Evolutionary conservation across 2,329 filamentous ascomycete species (phyloP).

Genomic region (Hypoxylon rubiginosum): DNA sequence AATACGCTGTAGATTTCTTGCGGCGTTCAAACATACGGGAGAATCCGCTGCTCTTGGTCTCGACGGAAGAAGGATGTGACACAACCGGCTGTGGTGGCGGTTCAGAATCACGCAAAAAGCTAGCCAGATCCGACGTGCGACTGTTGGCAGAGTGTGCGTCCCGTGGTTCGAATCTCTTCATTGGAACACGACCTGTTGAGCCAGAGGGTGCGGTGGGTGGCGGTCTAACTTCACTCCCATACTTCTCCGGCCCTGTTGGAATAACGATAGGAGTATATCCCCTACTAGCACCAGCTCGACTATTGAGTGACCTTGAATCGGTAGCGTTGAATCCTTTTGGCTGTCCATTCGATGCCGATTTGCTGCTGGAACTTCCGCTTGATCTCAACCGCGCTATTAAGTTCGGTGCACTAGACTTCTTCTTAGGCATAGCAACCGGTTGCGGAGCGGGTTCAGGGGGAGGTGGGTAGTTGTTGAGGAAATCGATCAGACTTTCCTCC

Average conservation of each 20-base stretch:
- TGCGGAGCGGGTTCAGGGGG: slow-evolving; percentile 64
- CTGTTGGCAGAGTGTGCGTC: slow-evolving; percentile 61
- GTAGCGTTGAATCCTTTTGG: slow-evolving; percentile 47
- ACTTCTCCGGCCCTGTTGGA: slow-evolving; percentile 60
- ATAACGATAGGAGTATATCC: slow-evolving; percentile 69
- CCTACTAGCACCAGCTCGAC: slow-evolving; percentile 54
- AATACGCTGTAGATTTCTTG: slow-evolving; percentile 60
- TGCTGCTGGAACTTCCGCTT: slow-evolving; percentile 49
- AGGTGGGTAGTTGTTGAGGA: slow-evolving; percentile 77
- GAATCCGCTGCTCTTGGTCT: slow-evolving; percentile 58
- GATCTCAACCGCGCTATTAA: slow-evolving; percentile 70
- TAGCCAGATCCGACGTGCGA: slow-evolving; percentile 77
- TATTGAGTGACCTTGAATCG: slow-evolving; percentile 56
- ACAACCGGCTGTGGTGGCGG: slow-evolving; percentile 64
- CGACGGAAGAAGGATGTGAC: slow-evolving; percentile 47
- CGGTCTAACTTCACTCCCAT: slow-evolving; percentile 46
- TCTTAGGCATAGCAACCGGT: slow-evolving; percentile 63
- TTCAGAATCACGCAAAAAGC: slow-evolving; percentile 77
- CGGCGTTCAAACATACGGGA: slow-evolving; percentile 64
- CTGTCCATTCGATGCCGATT: slow-evolving; percentile 43
- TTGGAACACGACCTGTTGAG: slow-evolving; percentile 60
- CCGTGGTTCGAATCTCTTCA: slow-evolving; percentile 71
- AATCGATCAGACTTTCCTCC: slow-evolving; percentile 80
- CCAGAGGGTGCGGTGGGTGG: slow-evolving; percentile 34
- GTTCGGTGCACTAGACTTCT: slow-evolving; percentile 74